Evolutionary conservation across 257 asterid genomes (phyloP).

Genomic region (Scutellaria baicalensis): DNA sequence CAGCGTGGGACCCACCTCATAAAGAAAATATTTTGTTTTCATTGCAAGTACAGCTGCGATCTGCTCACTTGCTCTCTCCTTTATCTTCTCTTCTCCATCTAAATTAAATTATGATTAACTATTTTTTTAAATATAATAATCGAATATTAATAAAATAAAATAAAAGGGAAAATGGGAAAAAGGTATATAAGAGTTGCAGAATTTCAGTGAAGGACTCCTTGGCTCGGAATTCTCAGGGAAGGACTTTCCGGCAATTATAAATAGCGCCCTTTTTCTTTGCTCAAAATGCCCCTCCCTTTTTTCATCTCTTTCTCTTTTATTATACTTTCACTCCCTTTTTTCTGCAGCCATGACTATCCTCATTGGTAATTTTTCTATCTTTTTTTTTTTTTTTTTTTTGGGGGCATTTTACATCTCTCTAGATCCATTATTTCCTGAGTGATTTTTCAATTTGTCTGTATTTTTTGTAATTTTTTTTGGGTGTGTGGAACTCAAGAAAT

Average conservation of each 20-base stretch:
- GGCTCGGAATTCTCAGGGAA: constrained; percentile 69
- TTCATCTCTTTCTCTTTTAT: not conserved
- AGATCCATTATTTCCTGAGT: not conserved
- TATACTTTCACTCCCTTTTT: not conserved
- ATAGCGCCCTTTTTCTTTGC: constrained; percentile 27
- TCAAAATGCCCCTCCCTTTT: not conserved
- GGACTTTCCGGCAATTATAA: constrained; percentile 90
- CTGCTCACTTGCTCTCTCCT: not conserved
- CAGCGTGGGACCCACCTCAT: constrained; percentile 25
- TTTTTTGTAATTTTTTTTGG: not conserved
- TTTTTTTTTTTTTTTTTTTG: not conserved
- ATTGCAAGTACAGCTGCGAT: not conserved
- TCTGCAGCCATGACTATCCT: constrained; percentile 54
- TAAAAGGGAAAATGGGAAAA: not conserved
- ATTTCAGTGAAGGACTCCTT: constrained; percentile 67
- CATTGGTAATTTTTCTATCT: constrained; percentile 36
- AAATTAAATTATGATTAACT: not conserved
- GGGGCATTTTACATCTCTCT: not conserved
- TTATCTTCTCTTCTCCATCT: not conserved
- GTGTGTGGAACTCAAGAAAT: no score
- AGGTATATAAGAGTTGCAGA: constrained; percentile 12
- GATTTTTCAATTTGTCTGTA: no score
- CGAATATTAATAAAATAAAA: not conserved
- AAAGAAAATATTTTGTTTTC: not conserved
- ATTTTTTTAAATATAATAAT: not conserved